Percentiles rank a stretch among this genome's conserved stretches.
Evolutionary conservation across 345 rosid species (phyloP).

Genomic region (Rhizophora mangle): DNA sequence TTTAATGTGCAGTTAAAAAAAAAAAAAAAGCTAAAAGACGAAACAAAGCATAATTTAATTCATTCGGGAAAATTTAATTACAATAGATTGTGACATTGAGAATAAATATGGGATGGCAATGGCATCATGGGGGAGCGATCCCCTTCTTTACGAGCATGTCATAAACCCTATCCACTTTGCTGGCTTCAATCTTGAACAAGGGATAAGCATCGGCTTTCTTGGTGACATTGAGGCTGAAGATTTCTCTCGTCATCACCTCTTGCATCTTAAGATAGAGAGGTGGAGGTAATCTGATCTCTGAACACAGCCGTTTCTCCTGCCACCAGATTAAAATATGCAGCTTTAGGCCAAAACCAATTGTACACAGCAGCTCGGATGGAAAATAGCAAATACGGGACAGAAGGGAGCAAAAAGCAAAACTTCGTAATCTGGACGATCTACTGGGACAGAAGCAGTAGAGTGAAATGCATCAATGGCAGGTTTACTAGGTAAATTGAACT

Average conservation of each 20-base stretch:
- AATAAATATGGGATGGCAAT: not conserved
- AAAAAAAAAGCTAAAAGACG: too few species aligned
- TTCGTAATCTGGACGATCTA: not conserved
- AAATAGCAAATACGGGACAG: not conserved
- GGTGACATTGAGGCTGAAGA: slow-evolving; percentile 65
- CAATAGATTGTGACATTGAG: too few species aligned
- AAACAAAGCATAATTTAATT: too few species aligned
- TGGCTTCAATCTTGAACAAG: slow-evolving; percentile 73
- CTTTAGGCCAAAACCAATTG: slow-evolving; percentile 1
- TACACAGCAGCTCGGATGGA: not conserved
- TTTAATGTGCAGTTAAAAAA: too few species aligned
- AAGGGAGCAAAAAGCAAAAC: not conserved
- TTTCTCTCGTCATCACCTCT: slow-evolving; percentile 69
- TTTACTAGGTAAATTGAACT: not conserved
- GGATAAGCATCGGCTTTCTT: slow-evolving; percentile 77
- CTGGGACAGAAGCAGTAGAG: too few species aligned
- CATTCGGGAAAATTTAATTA: too few species aligned
- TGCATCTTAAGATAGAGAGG: slow-evolving; percentile 82
- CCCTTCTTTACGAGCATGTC: slow-evolving; percentile 96
- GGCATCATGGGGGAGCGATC: slow-evolving; percentile 55
- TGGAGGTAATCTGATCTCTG: slow-evolving; percentile 66
- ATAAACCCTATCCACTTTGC: slow-evolving; percentile 78
- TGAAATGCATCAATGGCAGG: not conserved
- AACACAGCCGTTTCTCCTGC: slow-evolving; percentile 90
- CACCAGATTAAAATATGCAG: slow-evolving; percentile 9